Base-by-base conservation (phyloP, 805 yeast species). In the Metschnikowia amazonensis region DNA sequence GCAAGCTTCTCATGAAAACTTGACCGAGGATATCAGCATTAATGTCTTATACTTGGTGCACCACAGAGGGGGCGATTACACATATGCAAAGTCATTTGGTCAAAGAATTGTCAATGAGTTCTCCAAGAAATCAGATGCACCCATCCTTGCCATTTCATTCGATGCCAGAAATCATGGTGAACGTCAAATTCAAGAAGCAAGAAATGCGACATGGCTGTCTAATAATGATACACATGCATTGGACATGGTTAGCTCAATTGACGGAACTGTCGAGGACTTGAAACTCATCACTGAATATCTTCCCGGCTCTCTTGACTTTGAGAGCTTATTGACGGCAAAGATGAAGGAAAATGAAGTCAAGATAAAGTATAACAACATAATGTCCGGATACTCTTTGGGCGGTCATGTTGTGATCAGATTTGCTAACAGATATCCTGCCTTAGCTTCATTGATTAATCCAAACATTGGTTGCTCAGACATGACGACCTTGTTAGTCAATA, bases 101-200 rank as follows among this genome's bases (percentile, higher is more conserved):
- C 63, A 66, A 42, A 58, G 55, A n/a, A 53, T 70, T 7, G 55
- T 72, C 17, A 48, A 63, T 8, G 60, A 63, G 41, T 61, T 58
- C 49, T 42, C 46, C 16, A 56, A 60, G 2, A 42, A 36, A 5
- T 37, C 45, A 7, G 44, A 50, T 5, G 55, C 52, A 1, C 75
- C 74, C 11, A 52, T 76, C 44, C 66, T 80, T 29, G 74, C 75
- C 36, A 76, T 77, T 9, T 66, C 78, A 0, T 76, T 76, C 50
- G 86, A 81, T 53, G 56, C 64, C 48, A 67, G 82, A 28, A 80
- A 81, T 58, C 86, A 81, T 54, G 85, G 86, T 3, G 63, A 62
- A 18, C 63, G 86, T 29, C 42, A 53, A 8, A 59, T 75, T 4
- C 66, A 69, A 36, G 55, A 48, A 3, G 25, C 27, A 13, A 58